Conservation (phyloP, 2,329 filamentous ascomycete genomes). For the Xylaria sp. region DNA sequence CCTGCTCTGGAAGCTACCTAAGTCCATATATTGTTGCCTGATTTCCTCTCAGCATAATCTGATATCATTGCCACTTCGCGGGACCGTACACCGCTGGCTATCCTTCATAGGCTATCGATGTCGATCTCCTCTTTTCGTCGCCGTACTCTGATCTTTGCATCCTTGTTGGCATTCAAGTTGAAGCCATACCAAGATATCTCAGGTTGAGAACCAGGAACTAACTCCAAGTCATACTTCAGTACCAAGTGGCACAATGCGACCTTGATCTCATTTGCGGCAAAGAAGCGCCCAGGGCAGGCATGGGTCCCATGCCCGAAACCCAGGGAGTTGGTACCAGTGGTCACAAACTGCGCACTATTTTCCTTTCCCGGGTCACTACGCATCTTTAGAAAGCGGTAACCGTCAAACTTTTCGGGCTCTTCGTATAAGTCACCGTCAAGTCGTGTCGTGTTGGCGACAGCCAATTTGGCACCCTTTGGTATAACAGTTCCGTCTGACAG, state of each 20-base stretch:
- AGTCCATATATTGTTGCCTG: too few relatives aligned
- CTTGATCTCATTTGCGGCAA: constrained; percentile 32
- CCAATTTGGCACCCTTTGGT: constrained; percentile 11
- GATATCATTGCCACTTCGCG: too few relatives aligned
- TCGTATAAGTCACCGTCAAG: constrained; percentile 16
- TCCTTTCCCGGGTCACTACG: constrained; percentile 20
- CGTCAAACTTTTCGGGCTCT: constrained; percentile 27
- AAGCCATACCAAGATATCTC: constrained; percentile 12
- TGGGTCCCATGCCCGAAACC: constrained; percentile 26
- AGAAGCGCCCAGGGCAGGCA: constrained; percentile 33
- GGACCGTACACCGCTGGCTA: too few relatives aligned
- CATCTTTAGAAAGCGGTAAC: constrained; percentile 26
- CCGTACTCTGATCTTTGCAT: constrained; percentile 17
- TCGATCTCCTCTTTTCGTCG: constrained; percentile 29
- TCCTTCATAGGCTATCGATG: constrained; percentile 14
- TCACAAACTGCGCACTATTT: constrained; percentile 22
- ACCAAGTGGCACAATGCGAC: constrained; percentile 24
- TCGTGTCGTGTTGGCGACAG: constrained; percentile 21
- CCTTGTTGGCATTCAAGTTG: constrained; percentile 10
- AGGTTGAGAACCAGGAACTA: not conserved
- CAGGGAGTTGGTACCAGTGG: constrained; percentile 2
- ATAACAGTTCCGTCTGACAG: constrained; percentile 30
- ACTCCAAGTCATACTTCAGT: constrained; percentile 27
- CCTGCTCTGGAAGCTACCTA: too few relatives aligned
- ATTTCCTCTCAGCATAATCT: too few relatives aligned